Conservation (phyloP, 306 rosid species). For the Quillaja saponaria region DNA sequence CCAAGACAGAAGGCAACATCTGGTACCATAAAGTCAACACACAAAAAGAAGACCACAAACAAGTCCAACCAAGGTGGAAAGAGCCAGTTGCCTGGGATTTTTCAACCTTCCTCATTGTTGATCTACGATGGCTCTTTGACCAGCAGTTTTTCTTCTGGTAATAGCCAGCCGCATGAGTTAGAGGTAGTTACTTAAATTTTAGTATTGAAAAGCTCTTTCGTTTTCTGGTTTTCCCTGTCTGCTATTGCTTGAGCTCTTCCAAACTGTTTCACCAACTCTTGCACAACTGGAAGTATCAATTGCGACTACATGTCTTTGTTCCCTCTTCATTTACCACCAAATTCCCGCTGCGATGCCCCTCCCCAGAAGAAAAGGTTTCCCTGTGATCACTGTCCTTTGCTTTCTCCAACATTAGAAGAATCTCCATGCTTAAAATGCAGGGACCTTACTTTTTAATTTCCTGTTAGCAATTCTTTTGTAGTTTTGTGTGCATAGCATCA, state of each 20-base stretch:
- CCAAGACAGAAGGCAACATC: slow-evolving; percentile 36
- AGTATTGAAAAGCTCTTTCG: no score
- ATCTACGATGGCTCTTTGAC: slow-evolving; percentile 36
- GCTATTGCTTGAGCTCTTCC: background rate
- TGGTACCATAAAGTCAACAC: slow-evolving; percentile 26
- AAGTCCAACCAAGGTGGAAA: slow-evolving; percentile 43
- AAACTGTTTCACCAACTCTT: background rate
- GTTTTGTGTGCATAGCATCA: background rate
- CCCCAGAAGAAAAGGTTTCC: no score
- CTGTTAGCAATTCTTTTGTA: slow-evolving; percentile 3
- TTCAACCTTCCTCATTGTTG: slow-evolving; percentile 29
- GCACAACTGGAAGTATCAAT: background rate
- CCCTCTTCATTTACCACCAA: background rate
- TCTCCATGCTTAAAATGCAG: background rate
- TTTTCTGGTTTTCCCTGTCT: background rate
- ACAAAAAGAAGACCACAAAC: slow-evolving; percentile 24
- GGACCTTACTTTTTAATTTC: background rate
- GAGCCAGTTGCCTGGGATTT: slow-evolving; percentile 27
- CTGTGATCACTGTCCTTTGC: background rate
- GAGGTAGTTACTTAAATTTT: background rate
- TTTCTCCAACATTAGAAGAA: background rate
- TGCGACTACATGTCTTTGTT: background rate
- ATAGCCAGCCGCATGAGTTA: slow-evolving; percentile 42
- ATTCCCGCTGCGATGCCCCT: background rate
- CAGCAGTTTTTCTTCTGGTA: slow-evolving; percentile 37